Base-by-base conservation (phyloP, 208 protist genomes). In the Endotrypanum monterogeii region DNA sequence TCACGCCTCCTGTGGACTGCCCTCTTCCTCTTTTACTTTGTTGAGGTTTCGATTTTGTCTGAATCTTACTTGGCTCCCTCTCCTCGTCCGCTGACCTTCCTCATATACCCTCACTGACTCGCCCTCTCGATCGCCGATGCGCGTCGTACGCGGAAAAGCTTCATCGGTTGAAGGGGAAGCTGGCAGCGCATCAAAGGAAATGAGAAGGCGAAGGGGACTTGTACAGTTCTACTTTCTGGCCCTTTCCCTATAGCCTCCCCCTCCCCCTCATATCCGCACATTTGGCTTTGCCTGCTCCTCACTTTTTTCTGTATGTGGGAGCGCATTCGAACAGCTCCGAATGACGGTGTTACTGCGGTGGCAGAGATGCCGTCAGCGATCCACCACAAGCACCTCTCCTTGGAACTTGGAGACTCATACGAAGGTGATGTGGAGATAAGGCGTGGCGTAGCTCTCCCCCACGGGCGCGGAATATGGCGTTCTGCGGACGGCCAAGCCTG, bases 321-420 rank as follows among this genome's bases (percentile, higher is more conserved):
- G 37, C 23, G 23, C 32, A 52, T 68, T 39, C 35, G 46, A 30
- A 7, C 41, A 4, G 25, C 65, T 50, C 66, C 73, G 32, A 16
- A 35, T 58, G 41, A 60, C 20, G 50, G 16, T 8, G 28, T 41
- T 28, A 18, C 73, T 39, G 50, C 73, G 25, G 23, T 57, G 51
- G 57, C 57, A n/a, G 35, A 18, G 18, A 28, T 58, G 8, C 9
- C 51, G n/a, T n/a, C 55, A 25, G 46, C 48, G 56, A 62, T 41
- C 37, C 16, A 55, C n/a, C n/a, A 48, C 23, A 46, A 74, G 32
- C 37, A 32, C 39, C 76, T 93, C 54, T 30, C 70, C 25, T 56
- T 94, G 57, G 90, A 94, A 16, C 76, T 67, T 60, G 83, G 82
- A 25, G 90, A 94, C 62, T 83, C 85, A 54, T 94, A 94, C 73